Conservation (phyloP, 306 rosid species). For the Astragalus glycyphyllos region DNA sequence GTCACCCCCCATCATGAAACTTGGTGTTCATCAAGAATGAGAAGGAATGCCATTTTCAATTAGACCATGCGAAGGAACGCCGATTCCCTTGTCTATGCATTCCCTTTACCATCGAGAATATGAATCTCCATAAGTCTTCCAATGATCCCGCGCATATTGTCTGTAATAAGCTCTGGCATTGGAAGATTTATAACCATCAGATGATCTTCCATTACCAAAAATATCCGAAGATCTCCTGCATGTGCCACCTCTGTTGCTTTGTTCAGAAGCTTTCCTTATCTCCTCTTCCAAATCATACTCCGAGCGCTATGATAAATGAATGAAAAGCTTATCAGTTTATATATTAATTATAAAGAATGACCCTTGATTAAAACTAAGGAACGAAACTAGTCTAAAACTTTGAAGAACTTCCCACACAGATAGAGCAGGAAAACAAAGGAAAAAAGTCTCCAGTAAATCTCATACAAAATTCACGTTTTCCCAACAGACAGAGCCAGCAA, state of each 20-base stretch:
- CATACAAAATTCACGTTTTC: slow-evolving; percentile 21
- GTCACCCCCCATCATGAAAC: slow-evolving; percentile 33
- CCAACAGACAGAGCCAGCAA: slow-evolving; percentile 17
- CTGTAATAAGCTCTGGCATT: slow-evolving; percentile 54
- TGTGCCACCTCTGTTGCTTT: slow-evolving; percentile 55
- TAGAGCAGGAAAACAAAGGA: slow-evolving; percentile 32
- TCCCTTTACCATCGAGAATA: slow-evolving; percentile 49
- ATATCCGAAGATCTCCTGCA: slow-evolving; percentile 60
- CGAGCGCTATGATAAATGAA: slow-evolving; percentile 61
- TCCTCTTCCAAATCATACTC: slow-evolving; percentile 89
- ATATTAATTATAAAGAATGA: slow-evolving; percentile 30
- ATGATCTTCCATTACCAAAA: slow-evolving; percentile 50
- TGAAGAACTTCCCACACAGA: slow-evolving; percentile 19
- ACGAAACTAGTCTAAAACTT: slow-evolving; percentile 23
- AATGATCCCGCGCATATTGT: slow-evolving; percentile 50
- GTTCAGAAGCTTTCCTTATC: slow-evolving; percentile 61
- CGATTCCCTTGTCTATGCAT: slow-evolving; percentile 17
- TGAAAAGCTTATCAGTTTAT: slow-evolving; percentile 31
- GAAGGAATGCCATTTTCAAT: slow-evolving; percentile 23
- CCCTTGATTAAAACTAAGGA: slow-evolving; percentile 36
- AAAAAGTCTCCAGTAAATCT: slow-evolving; percentile 25
- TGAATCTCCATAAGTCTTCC: slow-evolving; percentile 52
- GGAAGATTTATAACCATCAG: slow-evolving; percentile 51
- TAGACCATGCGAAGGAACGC: slow-evolving; percentile 14
- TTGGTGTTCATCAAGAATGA: slow-evolving; percentile 35